Percentiles rank a stretch among this genome's conserved stretches.
These are phyloP conservation scores for Trichoderma brevicompactum DNA, from an alignment of 2,329 filamentous ascomycete species.

Conservation along the genomic window DNA sequence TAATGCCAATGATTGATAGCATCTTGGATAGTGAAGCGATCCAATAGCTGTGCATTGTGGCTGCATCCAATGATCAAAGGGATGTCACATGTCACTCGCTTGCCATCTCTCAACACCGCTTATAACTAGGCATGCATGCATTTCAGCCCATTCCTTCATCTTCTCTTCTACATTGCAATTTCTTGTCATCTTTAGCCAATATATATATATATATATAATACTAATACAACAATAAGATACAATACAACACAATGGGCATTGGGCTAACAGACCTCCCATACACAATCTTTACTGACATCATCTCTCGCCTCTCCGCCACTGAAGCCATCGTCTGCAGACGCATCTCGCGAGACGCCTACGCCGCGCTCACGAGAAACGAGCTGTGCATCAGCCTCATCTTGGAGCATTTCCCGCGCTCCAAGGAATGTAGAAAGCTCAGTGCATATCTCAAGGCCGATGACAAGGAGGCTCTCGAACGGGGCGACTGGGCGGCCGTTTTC, in stretches of 20 bases:
- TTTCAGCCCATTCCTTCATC: not conserved
- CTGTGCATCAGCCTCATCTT: slow-evolving; percentile 54
- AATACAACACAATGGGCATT: slow-evolving; percentile 31
- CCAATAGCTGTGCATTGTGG: too few relatives aligned
- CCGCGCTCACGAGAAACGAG: slow-evolving; percentile 54
- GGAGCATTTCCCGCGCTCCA: slow-evolving; percentile 56
- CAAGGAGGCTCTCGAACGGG: slow-evolving; percentile 28
- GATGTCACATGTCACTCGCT: slow-evolving; percentile 9
- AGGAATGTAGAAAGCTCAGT: slow-evolving; percentile 53
- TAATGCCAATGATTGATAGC: too few relatives aligned
- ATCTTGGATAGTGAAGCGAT: too few relatives aligned
- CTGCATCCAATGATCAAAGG: not conserved
- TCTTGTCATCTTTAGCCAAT: too few relatives aligned
- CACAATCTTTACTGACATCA: slow-evolving; percentile 61
- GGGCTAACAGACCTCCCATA: slow-evolving; percentile 56
- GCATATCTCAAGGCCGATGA: slow-evolving; percentile 28
- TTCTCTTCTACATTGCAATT: not conserved
- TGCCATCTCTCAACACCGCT: not conserved
- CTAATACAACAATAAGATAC: too few relatives aligned
- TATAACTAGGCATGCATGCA: not conserved
- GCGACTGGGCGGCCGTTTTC: slow-evolving; percentile 51
- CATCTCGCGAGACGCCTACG: slow-evolving; percentile 55
- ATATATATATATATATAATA: too few relatives aligned
- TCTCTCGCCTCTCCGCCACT: slow-evolving; percentile 52
- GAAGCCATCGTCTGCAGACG: slow-evolving; percentile 58